These are phyloP conservation scores for Kuraishia molischiana DNA, from an alignment of 805 yeast species.

Conservation along the genomic window DNA sequence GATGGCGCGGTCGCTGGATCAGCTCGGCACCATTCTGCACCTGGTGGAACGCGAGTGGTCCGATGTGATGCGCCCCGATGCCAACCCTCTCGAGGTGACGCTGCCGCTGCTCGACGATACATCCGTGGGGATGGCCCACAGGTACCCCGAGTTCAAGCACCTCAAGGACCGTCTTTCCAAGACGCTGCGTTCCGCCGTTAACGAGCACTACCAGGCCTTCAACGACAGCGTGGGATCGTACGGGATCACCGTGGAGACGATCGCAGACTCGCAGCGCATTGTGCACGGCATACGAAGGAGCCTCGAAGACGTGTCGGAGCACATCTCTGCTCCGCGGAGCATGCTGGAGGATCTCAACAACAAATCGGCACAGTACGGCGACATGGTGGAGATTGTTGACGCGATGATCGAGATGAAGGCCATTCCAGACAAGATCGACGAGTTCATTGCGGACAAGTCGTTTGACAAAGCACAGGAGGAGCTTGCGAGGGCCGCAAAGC, in stretches of 20 bases:
- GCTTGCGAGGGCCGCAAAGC: slow-evolving; percentile 25
- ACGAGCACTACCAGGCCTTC: slow-evolving; percentile 74
- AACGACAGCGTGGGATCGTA: slow-evolving; percentile 82
- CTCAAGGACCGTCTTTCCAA: slow-evolving; percentile 46
- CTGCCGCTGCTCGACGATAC: slow-evolving; percentile 75
- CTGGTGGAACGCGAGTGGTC: slow-evolving; percentile 3
- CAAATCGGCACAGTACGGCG: slow-evolving; percentile 50
- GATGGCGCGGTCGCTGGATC: slow-evolving; percentile 2
- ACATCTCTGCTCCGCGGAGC: slow-evolving; percentile 44
- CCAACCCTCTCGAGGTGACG: slow-evolving; percentile 61
- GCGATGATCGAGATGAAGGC: slow-evolving; percentile 51
- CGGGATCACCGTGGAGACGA: slow-evolving; percentile 53
- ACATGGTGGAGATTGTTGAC: slow-evolving; percentile 61
- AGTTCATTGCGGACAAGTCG: slow-evolving; percentile 55
- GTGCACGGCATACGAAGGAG: slow-evolving; percentile 37
- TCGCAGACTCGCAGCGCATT: slow-evolving; percentile 56
- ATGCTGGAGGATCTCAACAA: slow-evolving; percentile 55
- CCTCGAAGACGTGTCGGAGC: slow-evolving; percentile 37
- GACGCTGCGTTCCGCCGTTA: slow-evolving; percentile 61
- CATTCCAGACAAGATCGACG: slow-evolving; percentile 57
- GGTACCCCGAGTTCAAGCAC: slow-evolving; percentile 53
- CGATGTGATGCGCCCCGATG: neutral
- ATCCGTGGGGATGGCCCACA: slow-evolving; percentile 83
- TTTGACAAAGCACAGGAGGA: slow-evolving; percentile 38
- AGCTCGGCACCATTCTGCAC: slow-evolving; percentile 1